These are phyloP conservation scores for Globisporangium cystogenes DNA, from an alignment of 352 stramenopile species.

Conservation along the genomic window DNA sequence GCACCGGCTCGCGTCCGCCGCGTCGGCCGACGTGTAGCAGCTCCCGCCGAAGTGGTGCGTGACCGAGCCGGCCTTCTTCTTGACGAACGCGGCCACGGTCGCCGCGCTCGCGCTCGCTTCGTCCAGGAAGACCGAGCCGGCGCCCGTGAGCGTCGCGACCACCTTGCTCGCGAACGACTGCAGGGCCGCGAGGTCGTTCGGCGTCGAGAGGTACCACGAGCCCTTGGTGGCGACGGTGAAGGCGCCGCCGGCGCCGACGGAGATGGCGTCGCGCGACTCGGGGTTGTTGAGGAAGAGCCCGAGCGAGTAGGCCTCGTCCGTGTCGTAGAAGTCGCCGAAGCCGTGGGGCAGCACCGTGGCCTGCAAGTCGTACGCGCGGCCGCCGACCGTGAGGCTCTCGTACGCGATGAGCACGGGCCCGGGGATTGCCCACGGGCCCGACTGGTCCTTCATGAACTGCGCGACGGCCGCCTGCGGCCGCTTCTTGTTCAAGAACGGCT, in stretches of 20 bases:
- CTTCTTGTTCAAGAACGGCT: conserved; percentile 5
- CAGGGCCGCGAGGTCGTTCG: conserved; percentile 52
- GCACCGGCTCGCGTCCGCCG: conserved; percentile 37
- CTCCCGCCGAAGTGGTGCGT: conserved; percentile 69
- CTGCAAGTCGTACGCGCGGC: conserved; percentile 22
- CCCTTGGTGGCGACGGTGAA: conserved; percentile 10
- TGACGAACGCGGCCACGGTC: conserved; percentile 38
- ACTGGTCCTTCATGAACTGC: conserved; percentile 7
- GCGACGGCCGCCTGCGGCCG: conserved; percentile 1
- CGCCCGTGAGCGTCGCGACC: conserved; percentile 25
- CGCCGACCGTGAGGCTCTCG: conserved; percentile 18
- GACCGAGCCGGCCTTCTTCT: conserved; percentile 13
- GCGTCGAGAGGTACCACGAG: conserved; percentile 28
- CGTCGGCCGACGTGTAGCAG: conserved; percentile 54
- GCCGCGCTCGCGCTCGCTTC: conserved; percentile 19
- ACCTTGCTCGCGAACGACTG: conserved; percentile 37
- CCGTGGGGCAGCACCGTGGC: conserved; percentile 20
- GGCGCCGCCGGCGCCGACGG: conserved; percentile 2
- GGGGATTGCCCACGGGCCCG: conserved; percentile 13
- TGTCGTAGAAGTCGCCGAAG: conserved; percentile 17
- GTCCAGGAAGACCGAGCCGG: conserved; percentile 45
- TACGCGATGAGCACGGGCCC: conserved; percentile 25
- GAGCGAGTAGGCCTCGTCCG: conserved; percentile 15
- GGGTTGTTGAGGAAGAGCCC: conserved; percentile 25
- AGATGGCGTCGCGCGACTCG: conserved; percentile 16